Base-by-base conservation (phyloP, 257 asterid genomes). In the Rehmannia glutinosa region DNA sequence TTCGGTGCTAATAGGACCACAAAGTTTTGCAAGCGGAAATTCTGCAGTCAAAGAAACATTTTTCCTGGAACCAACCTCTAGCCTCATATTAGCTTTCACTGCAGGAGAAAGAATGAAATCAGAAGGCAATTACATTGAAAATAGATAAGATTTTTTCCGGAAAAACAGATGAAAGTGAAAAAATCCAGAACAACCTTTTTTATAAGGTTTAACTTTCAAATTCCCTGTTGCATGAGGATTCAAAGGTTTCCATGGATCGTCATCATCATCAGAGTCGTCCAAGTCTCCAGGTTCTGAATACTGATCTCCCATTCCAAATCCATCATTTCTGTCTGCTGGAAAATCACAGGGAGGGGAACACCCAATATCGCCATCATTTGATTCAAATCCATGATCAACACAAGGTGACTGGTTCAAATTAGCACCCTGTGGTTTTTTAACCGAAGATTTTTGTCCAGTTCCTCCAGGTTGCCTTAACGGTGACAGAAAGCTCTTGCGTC, bases 181-280 rank as follows among this genome's bases (percentile, higher is more conserved):
- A 62, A 66, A 27, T 11, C 15, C 66, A 60, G 25, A 46, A 24
- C 33, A 42, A 88, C 99, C 94, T 83, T 65, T 90, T 70, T 71
- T 90, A 51, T 76, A 87, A 38, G 96, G 95, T 64, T 80, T 90
- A 17, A 88, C 83, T 89, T 81, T 87, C 84, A 93, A 79, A 82
- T 64, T 85, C 77, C 99, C 99, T 20, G 88, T 85, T 68, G 78
- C 97, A 77, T 93, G 96, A 32, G 99, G 97, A 82, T 93, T 84
- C 77, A 93, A 77, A 77, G 96, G 97, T 68, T 85, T 85, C 99
- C 97, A 93, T 12, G 97, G 96, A 83, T 87, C 92, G 6, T 77
- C 86, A 16, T 71, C 78, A 30, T 65, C 79, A 65, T 88, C 97
- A 54, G 83, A 79, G 66, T 76, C 83, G 23, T 79, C 81, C 32